Evolutionary conservation across 306 rosid genomes (phyloP).

Genomic region (Sophora flavescens): DNA sequence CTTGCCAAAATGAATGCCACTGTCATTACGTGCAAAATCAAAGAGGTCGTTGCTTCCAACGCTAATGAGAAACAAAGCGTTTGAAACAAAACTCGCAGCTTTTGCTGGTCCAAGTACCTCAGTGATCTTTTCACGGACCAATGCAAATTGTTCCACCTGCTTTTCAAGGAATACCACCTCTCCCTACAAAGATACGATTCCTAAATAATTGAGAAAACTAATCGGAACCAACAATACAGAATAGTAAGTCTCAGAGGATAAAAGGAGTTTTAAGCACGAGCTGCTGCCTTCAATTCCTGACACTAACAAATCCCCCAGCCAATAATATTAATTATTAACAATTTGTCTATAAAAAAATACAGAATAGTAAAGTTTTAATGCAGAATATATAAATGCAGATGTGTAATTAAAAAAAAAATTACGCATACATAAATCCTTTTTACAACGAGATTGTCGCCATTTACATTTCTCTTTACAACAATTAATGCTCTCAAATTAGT

Average conservation of each 20-base stretch:
- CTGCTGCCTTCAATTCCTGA: no score
- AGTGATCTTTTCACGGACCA: constrained; percentile 36
- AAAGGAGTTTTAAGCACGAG: no score
- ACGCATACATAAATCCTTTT: not conserved
- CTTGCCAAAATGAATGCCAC: not conserved
- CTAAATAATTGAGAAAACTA: not conserved
- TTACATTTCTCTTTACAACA: not conserved
- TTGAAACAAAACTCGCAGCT: constrained; percentile 28
- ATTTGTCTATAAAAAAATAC: no score
- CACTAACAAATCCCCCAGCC: no score
- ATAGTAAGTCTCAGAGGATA: not conserved
- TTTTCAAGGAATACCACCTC: constrained; percentile 46
- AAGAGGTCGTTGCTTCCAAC: constrained; percentile 60
- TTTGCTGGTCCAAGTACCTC: constrained; percentile 34
- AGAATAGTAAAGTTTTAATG: not conserved
- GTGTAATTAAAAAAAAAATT: no score
- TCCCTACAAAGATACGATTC: constrained; percentile 43
- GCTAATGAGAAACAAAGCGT: constrained; percentile 59
- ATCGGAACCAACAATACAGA: no score
- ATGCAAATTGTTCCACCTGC: constrained; percentile 60
- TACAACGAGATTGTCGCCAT: not conserved
- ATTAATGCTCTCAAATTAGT: not conserved
- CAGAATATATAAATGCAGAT: no score
- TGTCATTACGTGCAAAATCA: constrained; percentile 40
- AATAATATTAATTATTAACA: no score